phyloP scores from a whole-genome alignment of 2,329 filamentous ascomycete genomes.

The Plenodomus biglobosus region DNA sequence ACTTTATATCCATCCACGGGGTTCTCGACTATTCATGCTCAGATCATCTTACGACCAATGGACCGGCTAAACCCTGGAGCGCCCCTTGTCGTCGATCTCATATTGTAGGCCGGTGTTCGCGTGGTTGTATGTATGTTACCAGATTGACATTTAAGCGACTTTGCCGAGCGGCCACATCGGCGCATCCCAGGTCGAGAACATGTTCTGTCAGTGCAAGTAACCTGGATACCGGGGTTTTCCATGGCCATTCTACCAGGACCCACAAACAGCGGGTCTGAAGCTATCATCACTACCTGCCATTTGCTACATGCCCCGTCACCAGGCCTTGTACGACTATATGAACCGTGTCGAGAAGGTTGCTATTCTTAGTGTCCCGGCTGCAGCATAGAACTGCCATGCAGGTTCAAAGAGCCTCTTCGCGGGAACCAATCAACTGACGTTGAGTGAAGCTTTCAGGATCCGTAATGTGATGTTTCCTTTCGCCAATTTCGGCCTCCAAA shows the following conservation, averaged over 20 bases:
- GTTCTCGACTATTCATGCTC: constrained; percentile 10
- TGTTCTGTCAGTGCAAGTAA: constrained; percentile 36
- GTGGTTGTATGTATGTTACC: constrained; percentile 37
- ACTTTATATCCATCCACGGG: constrained; percentile 10
- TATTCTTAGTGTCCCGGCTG: constrained; percentile 31
- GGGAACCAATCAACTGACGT: constrained; percentile 27
- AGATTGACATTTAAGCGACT: constrained; percentile 33
- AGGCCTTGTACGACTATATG: constrained; percentile 21
- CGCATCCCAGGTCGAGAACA: constrained; percentile 34
- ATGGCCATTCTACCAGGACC: constrained; percentile 5
- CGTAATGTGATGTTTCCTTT: constrained; percentile 25
- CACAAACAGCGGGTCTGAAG: constrained; percentile 8
- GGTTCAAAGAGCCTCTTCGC: constrained; percentile 17
- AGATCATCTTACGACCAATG: constrained; percentile 14
- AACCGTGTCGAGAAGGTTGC: constrained; percentile 14
- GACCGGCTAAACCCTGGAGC: constrained; percentile 19
- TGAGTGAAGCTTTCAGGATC: constrained; percentile 40
- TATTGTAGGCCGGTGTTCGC: constrained; percentile 16
- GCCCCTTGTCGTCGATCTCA: constrained; percentile 27
- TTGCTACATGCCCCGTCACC: constrained; percentile 11
- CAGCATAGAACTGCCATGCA: constrained; percentile 12
- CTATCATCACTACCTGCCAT: constrained; percentile 32
- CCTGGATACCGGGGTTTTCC: constrained; percentile 23
- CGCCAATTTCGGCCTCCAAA: constrained; percentile 11
- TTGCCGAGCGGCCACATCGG: constrained; percentile 28